phyloP scores from a whole-genome alignment of 441 rosid genomes.

The Raphanus hybrid region DNA sequence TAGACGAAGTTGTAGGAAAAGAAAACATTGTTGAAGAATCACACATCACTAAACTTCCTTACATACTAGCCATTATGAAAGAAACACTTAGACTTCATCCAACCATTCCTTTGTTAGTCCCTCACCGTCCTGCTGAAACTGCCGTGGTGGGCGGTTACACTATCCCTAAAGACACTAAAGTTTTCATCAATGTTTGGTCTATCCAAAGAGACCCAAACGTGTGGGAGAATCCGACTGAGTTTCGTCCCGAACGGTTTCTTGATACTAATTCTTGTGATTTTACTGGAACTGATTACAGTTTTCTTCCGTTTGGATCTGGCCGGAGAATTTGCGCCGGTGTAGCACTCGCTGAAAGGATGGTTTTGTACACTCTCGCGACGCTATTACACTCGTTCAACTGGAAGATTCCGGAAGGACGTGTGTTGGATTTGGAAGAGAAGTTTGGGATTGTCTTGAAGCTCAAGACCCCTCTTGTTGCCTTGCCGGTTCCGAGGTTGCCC shows the following conservation, averaged over 20 bases:
- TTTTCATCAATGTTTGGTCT: conserved; percentile 45
- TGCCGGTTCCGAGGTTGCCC: conserved; percentile 57
- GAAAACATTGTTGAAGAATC: neutral
- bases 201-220: conserved; percentile 34
- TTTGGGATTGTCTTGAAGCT: conserved; percentile 73
- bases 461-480: conserved; percentile 51
- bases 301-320: conserved; percentile 61
- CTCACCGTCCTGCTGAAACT: neutral
- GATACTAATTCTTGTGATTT: conserved; percentile 42
- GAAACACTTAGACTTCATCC: neutral
- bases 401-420: conserved; percentile 40
- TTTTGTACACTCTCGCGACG: conserved; percentile 47
- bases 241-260: conserved; percentile 52
- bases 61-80: neutral
- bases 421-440: conserved; percentile 52
- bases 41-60: neutral
- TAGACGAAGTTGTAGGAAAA: conserved; percentile 39
- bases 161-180: neutral
- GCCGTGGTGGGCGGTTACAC: neutral
- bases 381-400: conserved; percentile 57
- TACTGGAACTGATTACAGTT: conserved; percentile 47
- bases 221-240: conserved; percentile 50
- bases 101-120: neutral
- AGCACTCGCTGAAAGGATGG: conserved; percentile 58
- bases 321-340: conserved; percentile 55